Percentiles rank a stretch among this genome's conserved stretches.
These are phyloP conservation scores for Chrysanthemum seticuspe DNA, from an alignment of 129 eudicot genomes.

Conservation along the genomic window DNA sequence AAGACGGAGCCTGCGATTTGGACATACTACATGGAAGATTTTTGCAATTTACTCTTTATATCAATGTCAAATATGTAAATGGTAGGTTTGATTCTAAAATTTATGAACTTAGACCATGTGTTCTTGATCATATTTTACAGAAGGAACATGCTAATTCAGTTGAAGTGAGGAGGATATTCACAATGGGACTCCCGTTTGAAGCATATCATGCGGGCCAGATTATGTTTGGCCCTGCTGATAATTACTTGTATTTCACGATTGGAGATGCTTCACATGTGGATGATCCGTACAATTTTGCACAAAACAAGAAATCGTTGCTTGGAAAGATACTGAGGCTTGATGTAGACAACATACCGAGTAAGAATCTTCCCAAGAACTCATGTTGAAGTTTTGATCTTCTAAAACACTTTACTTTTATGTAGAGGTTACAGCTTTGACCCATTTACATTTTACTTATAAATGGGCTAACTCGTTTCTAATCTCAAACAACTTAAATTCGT, in stretches of 20 bases:
- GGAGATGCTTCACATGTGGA: constrained; percentile 71
- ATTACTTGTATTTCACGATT: constrained; percentile 71
- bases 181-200: constrained; percentile 83
- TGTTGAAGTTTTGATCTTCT: background rate
- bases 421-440: constrained; percentile 79
- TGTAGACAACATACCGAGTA: constrained; percentile 64
- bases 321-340: constrained; percentile 89
- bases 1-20: no score
- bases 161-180: constrained; percentile 80
- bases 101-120: background rate
- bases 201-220: constrained; percentile 77
- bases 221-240: constrained; percentile 75
- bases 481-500: no score
- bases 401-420: background rate
- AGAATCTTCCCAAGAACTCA: constrained; percentile 22
- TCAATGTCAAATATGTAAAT: no score
- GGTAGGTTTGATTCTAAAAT: background rate
- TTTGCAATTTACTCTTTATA: no score
- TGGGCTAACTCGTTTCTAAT: no score
- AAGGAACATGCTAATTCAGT: constrained; percentile 51
- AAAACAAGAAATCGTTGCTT: constrained; percentile 80
- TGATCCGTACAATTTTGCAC: constrained; percentile 79
- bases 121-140: constrained; percentile 32
- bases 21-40: no score
- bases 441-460: no score